These are phyloP conservation scores for Suillus lakei DNA, from an alignment of 768 basidiomycete species.

Conservation along the genomic window DNA sequence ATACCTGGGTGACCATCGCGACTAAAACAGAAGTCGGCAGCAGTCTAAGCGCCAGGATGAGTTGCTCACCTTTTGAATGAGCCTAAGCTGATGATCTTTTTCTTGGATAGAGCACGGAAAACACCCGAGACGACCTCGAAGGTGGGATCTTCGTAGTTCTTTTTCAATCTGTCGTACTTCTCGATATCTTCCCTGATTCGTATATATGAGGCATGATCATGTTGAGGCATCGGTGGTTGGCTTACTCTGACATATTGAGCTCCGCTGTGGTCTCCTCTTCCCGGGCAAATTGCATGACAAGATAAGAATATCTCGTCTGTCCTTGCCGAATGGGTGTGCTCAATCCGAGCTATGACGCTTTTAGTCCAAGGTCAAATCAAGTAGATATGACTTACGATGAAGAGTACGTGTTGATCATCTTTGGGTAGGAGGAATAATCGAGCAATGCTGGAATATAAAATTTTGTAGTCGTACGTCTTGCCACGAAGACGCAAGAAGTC, in stretches of 20 bases:
- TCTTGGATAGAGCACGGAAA: constrained; percentile 88
- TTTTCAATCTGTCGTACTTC: constrained; percentile 84
- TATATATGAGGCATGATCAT: not conserved
- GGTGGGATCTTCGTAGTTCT: constrained; percentile 93
- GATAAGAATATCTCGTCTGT: constrained; percentile 95
- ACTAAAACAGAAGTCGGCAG: constrained; percentile 42
- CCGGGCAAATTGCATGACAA: constrained; percentile 97
- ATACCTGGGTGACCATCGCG: constrained; percentile 92
- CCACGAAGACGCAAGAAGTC: constrained; percentile 95
- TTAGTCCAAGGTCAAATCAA: constrained; percentile 7
- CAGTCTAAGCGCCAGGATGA: not conserved
- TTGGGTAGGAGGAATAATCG: constrained; percentile 93
- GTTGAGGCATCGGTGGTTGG: constrained; percentile 12
- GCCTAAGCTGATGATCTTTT: constrained; percentile 89
- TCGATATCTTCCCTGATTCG: constrained; percentile 69
- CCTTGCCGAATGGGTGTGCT: constrained; percentile 96
- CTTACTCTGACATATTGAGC: constrained; percentile 90
- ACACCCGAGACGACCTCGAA: constrained; percentile 95
- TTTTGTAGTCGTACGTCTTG: constrained; percentile 99
- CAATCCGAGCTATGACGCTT: constrained; percentile 72
- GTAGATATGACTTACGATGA: constrained; percentile 70
- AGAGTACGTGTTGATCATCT: constrained; percentile 93
- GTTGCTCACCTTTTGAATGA: constrained; percentile 76
- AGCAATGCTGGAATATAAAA: constrained; percentile 86
- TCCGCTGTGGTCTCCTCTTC: constrained; percentile 98